phyloP scores from a whole-genome alignment of 129 eudicot genomes.

The Rutidosis leptorrhynchoides region DNA sequence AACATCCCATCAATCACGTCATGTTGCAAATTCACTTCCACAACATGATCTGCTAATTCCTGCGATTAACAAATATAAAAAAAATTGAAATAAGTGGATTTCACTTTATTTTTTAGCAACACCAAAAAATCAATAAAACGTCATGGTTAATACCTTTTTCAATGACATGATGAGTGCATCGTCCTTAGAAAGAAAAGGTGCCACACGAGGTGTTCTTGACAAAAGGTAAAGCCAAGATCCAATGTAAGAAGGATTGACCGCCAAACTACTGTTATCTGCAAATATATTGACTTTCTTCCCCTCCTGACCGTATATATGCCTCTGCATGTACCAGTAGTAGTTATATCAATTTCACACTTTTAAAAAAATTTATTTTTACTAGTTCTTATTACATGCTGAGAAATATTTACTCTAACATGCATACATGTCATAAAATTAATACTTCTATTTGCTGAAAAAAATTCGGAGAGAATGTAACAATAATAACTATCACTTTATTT shows the following conservation, averaged over 20 bases:
- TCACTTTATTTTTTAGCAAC: neutral
- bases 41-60: slow-evolving; percentile 88
- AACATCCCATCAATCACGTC: slow-evolving; percentile 81
- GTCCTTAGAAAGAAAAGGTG: slow-evolving; percentile 81
- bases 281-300: slow-evolving; percentile 69
- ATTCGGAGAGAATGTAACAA: neutral
- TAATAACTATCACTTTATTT: neutral
- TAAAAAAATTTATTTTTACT: neutral
- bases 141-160: slow-evolving; percentile 53
- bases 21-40: slow-evolving; percentile 78
- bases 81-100: neutral
- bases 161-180: slow-evolving; percentile 66
- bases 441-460: too few relatives aligned
- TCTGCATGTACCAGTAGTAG: slow-evolving; percentile 40
- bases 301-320: slow-evolving; percentile 79
- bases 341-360: neutral
- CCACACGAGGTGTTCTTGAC: slow-evolving; percentile 85
- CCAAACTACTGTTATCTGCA: slow-evolving; percentile 78
- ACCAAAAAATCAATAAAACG: neutral
- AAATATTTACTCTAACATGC: slow-evolving; percentile 2
- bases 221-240: slow-evolving; percentile 75
- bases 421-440: neutral
- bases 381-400: slow-evolving; percentile 9
- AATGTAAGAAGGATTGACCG: slow-evolving; percentile 72
- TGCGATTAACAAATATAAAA: slow-evolving; percentile 25